A percentile compares a stretch with the other conserved stretches of the same genome.
Evolutionary conservation across 2,329 filamentous ascomycete species (phyloP).

Genomic region (Cordyceps fumosorosea): DNA sequence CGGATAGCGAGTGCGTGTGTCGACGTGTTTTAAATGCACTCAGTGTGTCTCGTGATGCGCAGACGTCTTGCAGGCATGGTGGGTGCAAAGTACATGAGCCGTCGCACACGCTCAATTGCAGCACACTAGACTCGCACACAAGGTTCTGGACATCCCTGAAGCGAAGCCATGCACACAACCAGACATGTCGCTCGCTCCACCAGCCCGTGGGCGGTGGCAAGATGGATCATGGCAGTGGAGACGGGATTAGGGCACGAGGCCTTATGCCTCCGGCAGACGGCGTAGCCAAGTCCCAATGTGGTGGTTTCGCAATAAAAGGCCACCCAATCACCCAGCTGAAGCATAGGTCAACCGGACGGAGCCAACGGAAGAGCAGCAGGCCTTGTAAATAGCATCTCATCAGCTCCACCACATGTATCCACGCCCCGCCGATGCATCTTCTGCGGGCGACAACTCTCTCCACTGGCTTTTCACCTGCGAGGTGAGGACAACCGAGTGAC

Average conservation of each 20-base stretch:
- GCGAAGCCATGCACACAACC: neutral
- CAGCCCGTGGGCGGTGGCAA: conserved; percentile 9
- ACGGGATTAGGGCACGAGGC: conserved; percentile 25
- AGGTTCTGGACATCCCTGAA: conserved; percentile 3
- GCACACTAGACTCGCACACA: conserved; percentile 4
- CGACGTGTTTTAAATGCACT: conserved; percentile 8
- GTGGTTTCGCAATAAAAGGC: conserved; percentile 1
- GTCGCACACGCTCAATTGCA: neutral
- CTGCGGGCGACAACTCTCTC: conserved; percentile 7
- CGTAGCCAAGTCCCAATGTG: conserved; percentile 6
- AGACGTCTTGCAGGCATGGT: conserved; percentile 7
- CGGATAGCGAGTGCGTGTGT: neutral
- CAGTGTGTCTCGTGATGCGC: conserved; percentile 12
- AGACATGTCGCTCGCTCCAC: neutral
- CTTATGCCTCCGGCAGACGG: conserved; percentile 10
- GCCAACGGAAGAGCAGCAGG: neutral
- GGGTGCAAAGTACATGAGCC: conserved; percentile 1
- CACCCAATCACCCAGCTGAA: neutral
- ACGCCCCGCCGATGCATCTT: conserved; percentile 13
- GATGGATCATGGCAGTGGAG: conserved; percentile 19
- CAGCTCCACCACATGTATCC: conserved; percentile 5
- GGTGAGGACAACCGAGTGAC: neutral
- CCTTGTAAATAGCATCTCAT: conserved; percentile 5
- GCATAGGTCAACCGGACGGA: neutral
- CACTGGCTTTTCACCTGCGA: neutral